A percentile compares a stretch with the other conserved stretches of the same genome.
These are phyloP conservation scores for Cladobotryum mycophilum DNA, from an alignment of 2,329 filamentous ascomycete species.

Conservation along the genomic window DNA sequence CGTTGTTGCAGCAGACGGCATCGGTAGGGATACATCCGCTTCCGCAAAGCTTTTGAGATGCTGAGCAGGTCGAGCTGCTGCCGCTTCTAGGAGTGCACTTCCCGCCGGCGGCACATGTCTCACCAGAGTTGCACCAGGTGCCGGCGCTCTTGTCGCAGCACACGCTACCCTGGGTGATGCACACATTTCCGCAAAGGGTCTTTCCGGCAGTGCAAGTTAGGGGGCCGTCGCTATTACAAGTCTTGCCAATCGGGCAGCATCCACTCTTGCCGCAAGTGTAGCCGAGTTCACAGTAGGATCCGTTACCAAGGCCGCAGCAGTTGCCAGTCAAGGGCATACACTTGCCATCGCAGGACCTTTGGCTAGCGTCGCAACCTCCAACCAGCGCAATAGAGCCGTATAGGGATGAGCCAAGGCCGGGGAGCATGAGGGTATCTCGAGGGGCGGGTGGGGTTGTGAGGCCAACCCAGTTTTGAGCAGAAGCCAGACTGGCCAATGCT, in stretches of 20 bases:
- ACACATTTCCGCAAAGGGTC: constrained; percentile 12
- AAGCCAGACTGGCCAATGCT: not conserved
- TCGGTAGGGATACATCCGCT: no score
- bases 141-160: constrained; percentile 20
- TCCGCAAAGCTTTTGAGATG: no score
- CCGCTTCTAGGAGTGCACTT: not conserved
- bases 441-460: not conserved
- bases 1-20: no score
- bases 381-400: constrained; percentile 13
- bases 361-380: constrained; percentile 15
- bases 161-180: constrained; percentile 20
- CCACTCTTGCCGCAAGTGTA: constrained; percentile 11
- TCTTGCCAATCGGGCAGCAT: constrained; percentile 25
- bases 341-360: constrained; percentile 21
- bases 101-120: constrained; percentile 3
- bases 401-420: constrained; percentile 5
- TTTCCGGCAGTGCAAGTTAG: not conserved
- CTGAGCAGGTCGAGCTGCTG: no score
- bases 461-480: not conserved
- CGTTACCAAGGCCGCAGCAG: constrained; percentile 20
- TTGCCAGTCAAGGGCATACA: constrained; percentile 24
- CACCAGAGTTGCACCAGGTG: constrained; percentile 8
- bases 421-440: constrained; percentile 1
- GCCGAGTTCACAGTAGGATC: constrained; percentile 5
- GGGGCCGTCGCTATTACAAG: constrained; percentile 13